A percentile compares a stretch with the other conserved stretches of the same genome.
These are phyloP conservation scores for Drechslera avenae DNA, from an alignment of 2,329 filamentous ascomycete species.

Conservation along the genomic window DNA sequence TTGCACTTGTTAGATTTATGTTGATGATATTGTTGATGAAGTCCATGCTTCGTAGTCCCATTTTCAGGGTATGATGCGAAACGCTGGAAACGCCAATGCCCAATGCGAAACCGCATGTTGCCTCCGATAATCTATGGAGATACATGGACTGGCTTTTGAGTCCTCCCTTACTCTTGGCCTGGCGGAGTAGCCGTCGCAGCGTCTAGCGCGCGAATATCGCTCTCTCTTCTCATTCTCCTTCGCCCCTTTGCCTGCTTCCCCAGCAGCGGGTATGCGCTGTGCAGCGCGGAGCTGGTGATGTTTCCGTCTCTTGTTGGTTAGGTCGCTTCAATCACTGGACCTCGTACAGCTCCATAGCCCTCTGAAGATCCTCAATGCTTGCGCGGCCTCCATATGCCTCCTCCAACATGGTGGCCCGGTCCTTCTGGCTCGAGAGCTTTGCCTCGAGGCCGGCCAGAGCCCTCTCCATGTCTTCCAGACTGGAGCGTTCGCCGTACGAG, in stretches of 20 bases:
- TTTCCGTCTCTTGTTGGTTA: not conserved
- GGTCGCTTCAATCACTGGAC: conserved; percentile 39
- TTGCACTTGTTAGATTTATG: no score
- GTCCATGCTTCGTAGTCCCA: conserved; percentile 1
- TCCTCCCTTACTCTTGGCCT: conserved; percentile 9
- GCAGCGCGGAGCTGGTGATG: conserved; percentile 16
- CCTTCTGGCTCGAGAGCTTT: conserved; percentile 37
- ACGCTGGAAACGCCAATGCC: conserved; percentile 2
- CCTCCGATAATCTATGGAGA: conserved; percentile 17
- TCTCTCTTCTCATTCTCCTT: conserved; percentile 2
- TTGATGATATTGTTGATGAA: not conserved
- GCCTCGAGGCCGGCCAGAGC: conserved; percentile 36
- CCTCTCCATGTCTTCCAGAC: conserved; percentile 42
- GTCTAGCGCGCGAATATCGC: conserved; percentile 13
- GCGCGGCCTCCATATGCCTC: conserved; percentile 55
- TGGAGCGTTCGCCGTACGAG: conserved; percentile 39
- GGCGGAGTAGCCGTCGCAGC: conserved; percentile 18
- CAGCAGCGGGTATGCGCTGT: conserved; percentile 2
- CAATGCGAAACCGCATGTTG: conserved; percentile 4
- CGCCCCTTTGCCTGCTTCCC: not conserved
- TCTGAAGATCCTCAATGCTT: conserved; percentile 52
- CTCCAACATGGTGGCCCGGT: conserved; percentile 50
- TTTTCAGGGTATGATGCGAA: not conserved
- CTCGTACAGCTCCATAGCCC: conserved; percentile 53
- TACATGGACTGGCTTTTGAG: conserved; percentile 4